Percentiles rank a stretch among this genome's conserved stretches.
Conservation (phyloP, 257 asterid genomes). For the Rauvolfia tetraphylla region DNA sequence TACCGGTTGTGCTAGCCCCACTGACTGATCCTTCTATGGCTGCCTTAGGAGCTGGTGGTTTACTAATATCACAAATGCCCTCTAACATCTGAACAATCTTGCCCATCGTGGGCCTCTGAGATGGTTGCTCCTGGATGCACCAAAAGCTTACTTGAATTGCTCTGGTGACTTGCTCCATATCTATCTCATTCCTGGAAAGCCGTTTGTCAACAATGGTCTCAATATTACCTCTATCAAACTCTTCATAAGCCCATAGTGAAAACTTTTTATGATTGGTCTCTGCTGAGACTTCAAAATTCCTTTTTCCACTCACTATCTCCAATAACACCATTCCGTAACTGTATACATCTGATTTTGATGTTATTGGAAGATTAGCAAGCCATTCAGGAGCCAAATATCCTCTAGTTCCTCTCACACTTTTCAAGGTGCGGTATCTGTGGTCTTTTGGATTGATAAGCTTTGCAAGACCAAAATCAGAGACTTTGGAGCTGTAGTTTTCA, state of each 20-base stretch:
- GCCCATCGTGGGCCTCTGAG: conserved; percentile 86
- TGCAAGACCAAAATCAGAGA: conserved; percentile 87
- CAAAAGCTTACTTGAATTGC: conserved; percentile 68
- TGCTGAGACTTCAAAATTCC: conserved; percentile 71
- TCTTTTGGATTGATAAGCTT: conserved; percentile 67
- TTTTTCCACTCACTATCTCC: conserved; percentile 80
- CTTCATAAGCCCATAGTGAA: conserved; percentile 79
- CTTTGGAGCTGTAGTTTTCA: conserved; percentile 65
- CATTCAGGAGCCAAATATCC: conserved; percentile 91
- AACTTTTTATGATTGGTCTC: conserved; percentile 57
- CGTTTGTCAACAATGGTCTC: conserved; percentile 49
- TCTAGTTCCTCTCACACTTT: conserved; percentile 78
- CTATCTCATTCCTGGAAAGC: conserved; percentile 39
- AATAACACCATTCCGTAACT: conserved; percentile 81
- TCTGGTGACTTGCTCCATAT: conserved; percentile 64
- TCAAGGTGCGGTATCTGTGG: conserved; percentile 66
- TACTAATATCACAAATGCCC: conserved; percentile 55
- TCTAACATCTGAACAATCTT: conserved; percentile 91
- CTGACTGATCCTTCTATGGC: conserved; percentile 44
- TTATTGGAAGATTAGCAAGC: conserved; percentile 84
- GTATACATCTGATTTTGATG: conserved; percentile 70
- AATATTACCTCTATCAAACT: conserved; percentile 61
- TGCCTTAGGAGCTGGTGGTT: conserved; percentile 68
- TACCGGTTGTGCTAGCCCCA: conserved; percentile 39
- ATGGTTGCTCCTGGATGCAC: conserved; percentile 93